These are phyloP conservation scores for Symmetrospora coprosmae DNA, from an alignment of 768 basidiomycete species.

Conservation along the genomic window DNA sequence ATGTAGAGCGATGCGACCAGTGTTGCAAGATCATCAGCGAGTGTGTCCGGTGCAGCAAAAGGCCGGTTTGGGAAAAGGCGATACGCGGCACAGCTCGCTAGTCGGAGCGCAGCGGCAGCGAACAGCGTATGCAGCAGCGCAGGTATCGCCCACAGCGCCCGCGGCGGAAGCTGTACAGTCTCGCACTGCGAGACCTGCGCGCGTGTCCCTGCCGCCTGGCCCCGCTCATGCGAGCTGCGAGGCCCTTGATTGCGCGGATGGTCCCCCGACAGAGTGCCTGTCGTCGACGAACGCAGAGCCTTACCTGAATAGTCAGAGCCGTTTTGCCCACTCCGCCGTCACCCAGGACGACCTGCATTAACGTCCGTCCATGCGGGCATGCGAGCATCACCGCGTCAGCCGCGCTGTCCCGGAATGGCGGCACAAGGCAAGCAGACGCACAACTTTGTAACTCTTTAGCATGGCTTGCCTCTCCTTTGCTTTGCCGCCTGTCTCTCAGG, in stretches of 20 bases:
- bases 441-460: constrained; percentile 13
- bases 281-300: not conserved
- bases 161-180: too few relatives aligned
- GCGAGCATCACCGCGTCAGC: too few relatives aligned
- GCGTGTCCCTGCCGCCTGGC: not conserved
- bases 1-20: not conserved
- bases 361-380: too few relatives aligned
- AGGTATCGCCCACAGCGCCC: too few relatives aligned
- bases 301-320: constrained; percentile 39
- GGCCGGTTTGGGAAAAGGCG: not conserved
- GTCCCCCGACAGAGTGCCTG: too few relatives aligned
- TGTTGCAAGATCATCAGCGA: not conserved
- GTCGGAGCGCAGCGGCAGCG: not conserved
- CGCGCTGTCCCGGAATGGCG: too few relatives aligned
- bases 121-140: not conserved
- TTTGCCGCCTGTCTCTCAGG: too few relatives aligned
- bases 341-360: constrained; percentile 30
- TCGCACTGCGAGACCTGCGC: too few relatives aligned
- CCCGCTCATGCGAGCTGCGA: not conserved
- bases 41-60: not conserved
- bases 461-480: too few relatives aligned
- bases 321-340: constrained; percentile 43
- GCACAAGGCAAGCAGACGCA: too few relatives aligned
- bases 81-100: not conserved
- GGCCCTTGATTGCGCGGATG: not conserved